A percentile compares a stretch with the other conserved stretches of the same genome.
These are phyloP conservation scores for Asterophora lycoperdoides DNA, from an alignment of 768 basidiomycete species.

Conservation along the genomic window DNA sequence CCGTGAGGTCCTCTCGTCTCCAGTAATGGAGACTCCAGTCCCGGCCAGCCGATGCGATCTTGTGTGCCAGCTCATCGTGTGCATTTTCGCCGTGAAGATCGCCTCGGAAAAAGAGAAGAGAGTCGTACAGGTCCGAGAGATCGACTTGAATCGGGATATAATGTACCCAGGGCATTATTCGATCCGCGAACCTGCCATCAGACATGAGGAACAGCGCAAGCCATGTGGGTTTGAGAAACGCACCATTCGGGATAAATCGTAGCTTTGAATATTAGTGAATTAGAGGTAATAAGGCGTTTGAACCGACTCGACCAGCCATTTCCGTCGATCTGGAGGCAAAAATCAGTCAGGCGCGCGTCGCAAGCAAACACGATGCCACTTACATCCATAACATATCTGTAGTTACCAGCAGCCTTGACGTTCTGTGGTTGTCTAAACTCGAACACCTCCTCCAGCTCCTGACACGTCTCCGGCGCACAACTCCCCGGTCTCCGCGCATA, in stretches of 20 bases:
- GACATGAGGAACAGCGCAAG: too few relatives aligned
- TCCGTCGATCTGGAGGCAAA: slow-evolving; percentile 41
- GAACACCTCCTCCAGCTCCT: slow-evolving; percentile 38
- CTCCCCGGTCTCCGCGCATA: slow-evolving; percentile 39
- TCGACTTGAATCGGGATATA: slow-evolving; percentile 66
- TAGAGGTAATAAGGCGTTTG: slow-evolving; percentile 55
- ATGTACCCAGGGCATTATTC: slow-evolving; percentile 64
- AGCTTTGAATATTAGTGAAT: slow-evolving; percentile 58
- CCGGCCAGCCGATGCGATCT: slow-evolving; percentile 53
- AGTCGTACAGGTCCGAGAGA: slow-evolving; percentile 63
- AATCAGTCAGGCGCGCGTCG: neutral
- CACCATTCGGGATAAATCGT: slow-evolving; percentile 68
- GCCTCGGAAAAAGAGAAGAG: slow-evolving; percentile 69
- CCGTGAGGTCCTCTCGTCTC: slow-evolving; percentile 56
- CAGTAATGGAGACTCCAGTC: slow-evolving; percentile 56
- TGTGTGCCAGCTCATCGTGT: slow-evolving; percentile 54
- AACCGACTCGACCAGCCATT: slow-evolving; percentile 65
- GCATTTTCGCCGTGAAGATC: slow-evolving; percentile 45
- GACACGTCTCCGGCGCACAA: slow-evolving; percentile 41
- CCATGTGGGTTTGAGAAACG: slow-evolving; percentile 2
- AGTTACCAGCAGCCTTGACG: slow-evolving; percentile 39
- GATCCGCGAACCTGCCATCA: slow-evolving; percentile 42
- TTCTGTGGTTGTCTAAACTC: slow-evolving; percentile 41
- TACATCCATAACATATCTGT: slow-evolving; percentile 60
- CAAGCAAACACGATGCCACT: slow-evolving; percentile 22